Evolutionary conservation across 805 yeast genomes (phyloP).

Genomic region (Metschnikowia reukaufii): DNA sequence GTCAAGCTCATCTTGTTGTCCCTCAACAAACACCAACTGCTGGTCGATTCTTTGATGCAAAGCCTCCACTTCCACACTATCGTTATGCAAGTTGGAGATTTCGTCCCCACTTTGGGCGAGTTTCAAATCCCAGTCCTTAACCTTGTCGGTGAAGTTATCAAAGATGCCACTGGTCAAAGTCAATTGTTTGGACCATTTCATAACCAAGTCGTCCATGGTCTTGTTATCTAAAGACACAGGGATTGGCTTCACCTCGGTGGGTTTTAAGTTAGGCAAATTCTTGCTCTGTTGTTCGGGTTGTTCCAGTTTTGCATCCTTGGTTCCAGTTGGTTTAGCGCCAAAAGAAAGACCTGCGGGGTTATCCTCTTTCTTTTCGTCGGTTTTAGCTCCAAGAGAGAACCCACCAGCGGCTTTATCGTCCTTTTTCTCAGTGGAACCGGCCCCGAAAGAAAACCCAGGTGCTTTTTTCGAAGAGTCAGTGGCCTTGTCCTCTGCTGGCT

Average conservation of each 20-base stretch:
- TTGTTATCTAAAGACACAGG: constrained; percentile 83
- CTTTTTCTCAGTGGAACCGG: constrained; percentile 24
- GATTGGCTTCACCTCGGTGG: constrained; percentile 61
- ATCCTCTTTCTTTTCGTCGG: constrained; percentile 18
- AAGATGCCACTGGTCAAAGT: constrained; percentile 72
- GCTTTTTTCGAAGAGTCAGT: constrained; percentile 3
- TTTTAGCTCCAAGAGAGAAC: constrained; percentile 19
- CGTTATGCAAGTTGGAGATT: constrained; percentile 72
- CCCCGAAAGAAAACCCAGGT: constrained; percentile 26
- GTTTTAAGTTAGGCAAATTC: constrained; percentile 36
- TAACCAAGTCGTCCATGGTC: constrained; percentile 86
- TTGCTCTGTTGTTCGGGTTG: constrained; percentile 17
- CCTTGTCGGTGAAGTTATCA: constrained; percentile 68
- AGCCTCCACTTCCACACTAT: constrained; percentile 79
- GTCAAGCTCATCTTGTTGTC: constrained; percentile 91
- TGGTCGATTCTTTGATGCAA: constrained; percentile 86
- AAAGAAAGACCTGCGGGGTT: constrained; percentile 19
- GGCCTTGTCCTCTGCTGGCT: constrained; percentile 21
- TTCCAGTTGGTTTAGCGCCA: constrained; percentile 23
- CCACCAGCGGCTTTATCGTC: constrained; percentile 22
- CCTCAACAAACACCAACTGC: constrained; percentile 77
- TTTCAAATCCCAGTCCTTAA: constrained; percentile 82
- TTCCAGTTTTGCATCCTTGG: constrained; percentile 1
- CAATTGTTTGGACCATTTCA: constrained; percentile 90
- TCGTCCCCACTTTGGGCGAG: constrained; percentile 84